A percentile compares a stretch with the other conserved stretches of the same genome.
phyloP scores from a whole-genome alignment of 257 asterid species.

The Haberlea rhodopensis region DNA sequence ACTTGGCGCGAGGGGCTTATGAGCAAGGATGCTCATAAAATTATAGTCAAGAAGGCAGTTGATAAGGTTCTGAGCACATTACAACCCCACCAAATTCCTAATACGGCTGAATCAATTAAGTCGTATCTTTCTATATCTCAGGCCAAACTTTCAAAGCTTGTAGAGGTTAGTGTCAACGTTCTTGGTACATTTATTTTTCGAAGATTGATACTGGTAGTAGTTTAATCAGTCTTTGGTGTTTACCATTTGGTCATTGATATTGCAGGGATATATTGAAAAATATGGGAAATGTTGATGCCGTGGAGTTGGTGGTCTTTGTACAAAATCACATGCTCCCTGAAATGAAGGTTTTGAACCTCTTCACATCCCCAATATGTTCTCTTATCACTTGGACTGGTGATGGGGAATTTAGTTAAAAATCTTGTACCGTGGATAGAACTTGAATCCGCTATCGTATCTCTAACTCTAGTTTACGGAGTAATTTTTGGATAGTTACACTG shows the following conservation, averaged over 20 bases:
- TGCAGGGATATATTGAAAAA: constrained; percentile 82
- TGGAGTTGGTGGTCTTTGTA: constrained; percentile 27
- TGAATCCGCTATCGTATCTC: constrained; percentile 22
- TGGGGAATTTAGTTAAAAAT: constrained; percentile 26
- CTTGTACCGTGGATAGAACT: constrained; percentile 23
- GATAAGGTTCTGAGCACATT: constrained; percentile 68
- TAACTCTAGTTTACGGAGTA: constrained; percentile 12
- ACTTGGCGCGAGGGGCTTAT: constrained; percentile 72
- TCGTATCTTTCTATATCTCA: constrained; percentile 52
- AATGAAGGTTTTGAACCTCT: constrained; percentile 29
- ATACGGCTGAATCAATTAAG: constrained; percentile 52
- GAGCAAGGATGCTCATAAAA: constrained; percentile 80
- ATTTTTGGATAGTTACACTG: constrained; percentile 19
- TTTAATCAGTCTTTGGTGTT: constrained; percentile 14
- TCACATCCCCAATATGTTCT: constrained; percentile 19
- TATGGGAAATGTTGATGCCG: constrained; percentile 55
- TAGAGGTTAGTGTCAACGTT: constrained; percentile 67
- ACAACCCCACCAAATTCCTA: constrained; percentile 65
- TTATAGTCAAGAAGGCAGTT: constrained; percentile 67
- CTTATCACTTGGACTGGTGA: constrained; percentile 9
- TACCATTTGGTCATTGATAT: constrained; percentile 34
- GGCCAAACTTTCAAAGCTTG: constrained; percentile 67
- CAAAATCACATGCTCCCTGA: constrained; percentile 11
- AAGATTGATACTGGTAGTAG: constrained; percentile 19
- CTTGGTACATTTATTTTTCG: constrained; percentile 13